phyloP scores from a whole-genome alignment of 2,329 filamentous ascomycete genomes.

The Didymella pinodella region DNA sequence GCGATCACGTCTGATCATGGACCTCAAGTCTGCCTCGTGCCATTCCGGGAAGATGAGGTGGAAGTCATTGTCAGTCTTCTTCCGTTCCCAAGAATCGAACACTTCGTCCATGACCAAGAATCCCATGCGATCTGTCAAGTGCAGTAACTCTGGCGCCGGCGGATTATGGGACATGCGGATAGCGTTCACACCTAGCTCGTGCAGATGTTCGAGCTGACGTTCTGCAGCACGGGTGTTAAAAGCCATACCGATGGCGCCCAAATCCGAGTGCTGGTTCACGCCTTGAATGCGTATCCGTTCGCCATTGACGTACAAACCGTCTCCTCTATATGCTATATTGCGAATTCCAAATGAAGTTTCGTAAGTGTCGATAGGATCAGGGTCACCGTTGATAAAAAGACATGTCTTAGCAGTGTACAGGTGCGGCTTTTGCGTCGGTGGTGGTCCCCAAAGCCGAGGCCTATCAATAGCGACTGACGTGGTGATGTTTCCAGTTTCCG shows the following conservation, averaged over 20 bases:
- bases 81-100: slow-evolving; percentile 61
- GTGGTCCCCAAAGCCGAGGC: background rate
- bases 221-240: slow-evolving; percentile 60
- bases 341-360: background rate
- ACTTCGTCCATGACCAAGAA: slow-evolving; percentile 63
- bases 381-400: background rate
- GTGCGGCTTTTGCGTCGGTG: background rate
- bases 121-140: slow-evolving; percentile 55
- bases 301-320: slow-evolving; percentile 60
- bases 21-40: slow-evolving; percentile 62
- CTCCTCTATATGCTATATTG: slow-evolving; percentile 17
- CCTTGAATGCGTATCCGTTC: slow-evolving; percentile 57
- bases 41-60: slow-evolving; percentile 62
- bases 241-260: slow-evolving; percentile 60
- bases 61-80: slow-evolving; percentile 59
- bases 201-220: slow-evolving; percentile 60
- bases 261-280: slow-evolving; percentile 60
- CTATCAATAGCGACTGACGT: background rate
- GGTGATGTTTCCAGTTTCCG: background rate
- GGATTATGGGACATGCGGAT: background rate
- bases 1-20: slow-evolving; percentile 62
- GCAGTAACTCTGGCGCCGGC: background rate
- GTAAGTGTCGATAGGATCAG: background rate
- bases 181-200: slow-evolving; percentile 61
- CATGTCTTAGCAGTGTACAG: background rate